Conservation (phyloP, 177 flowering plant genomes). For the Vitis hybrid region DNA sequence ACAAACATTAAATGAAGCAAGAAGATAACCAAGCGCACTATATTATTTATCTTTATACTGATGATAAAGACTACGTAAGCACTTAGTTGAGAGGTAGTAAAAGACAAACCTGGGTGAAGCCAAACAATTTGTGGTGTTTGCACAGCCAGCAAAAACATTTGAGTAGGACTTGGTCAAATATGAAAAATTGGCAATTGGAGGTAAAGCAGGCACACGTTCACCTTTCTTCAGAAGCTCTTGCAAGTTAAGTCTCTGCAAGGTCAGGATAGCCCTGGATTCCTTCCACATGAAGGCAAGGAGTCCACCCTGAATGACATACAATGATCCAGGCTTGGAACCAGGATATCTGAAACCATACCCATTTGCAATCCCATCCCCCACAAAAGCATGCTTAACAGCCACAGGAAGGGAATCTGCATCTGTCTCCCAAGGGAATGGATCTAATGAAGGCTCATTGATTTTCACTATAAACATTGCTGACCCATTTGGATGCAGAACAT, state of each 20-base stretch:
- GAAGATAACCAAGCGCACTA: background rate
- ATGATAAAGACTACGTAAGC: background rate
- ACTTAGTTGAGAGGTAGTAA: background rate
- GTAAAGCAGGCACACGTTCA: slow-evolving; percentile 68
- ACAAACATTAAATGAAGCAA: background rate
- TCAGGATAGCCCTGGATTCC: slow-evolving; percentile 74
- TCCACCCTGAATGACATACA: slow-evolving; percentile 65
- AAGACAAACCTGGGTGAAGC: slow-evolving; percentile 56
- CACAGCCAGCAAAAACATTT: slow-evolving; percentile 74
- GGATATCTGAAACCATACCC: slow-evolving; percentile 98
- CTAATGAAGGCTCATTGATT: slow-evolving; percentile 62
- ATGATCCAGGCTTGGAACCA: slow-evolving; percentile 90
- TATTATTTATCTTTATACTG: background rate
- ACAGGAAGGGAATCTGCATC: slow-evolving; percentile 51
- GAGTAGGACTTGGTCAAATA: slow-evolving; percentile 89
- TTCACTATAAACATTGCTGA: slow-evolving; percentile 92
- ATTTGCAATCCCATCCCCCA: slow-evolving; percentile 91
- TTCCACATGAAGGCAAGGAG: slow-evolving; percentile 87
- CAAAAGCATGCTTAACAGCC: slow-evolving; percentile 50
- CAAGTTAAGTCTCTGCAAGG: slow-evolving; percentile 76
- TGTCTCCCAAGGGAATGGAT: slow-evolving; percentile 65
- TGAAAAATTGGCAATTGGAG: slow-evolving; percentile 81
- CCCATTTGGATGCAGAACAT: slow-evolving; percentile 95
- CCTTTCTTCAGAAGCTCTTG: slow-evolving; percentile 80
- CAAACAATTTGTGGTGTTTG: slow-evolving; percentile 40